Evolutionary conservation across 1,284 basidiomycete genomes (phyloP).

Genomic region (Malassezia restricta): DNA sequence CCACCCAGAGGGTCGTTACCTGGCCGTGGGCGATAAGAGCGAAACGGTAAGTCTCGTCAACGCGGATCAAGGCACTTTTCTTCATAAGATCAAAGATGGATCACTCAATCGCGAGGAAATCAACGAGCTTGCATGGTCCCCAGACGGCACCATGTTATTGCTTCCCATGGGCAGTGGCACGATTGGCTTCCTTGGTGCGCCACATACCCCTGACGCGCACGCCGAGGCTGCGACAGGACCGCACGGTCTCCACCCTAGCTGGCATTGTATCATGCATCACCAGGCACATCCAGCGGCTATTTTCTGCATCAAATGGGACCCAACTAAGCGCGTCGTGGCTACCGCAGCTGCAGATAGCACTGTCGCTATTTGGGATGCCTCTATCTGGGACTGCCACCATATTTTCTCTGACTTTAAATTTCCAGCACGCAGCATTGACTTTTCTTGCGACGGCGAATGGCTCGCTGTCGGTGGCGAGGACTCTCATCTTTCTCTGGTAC

Average conservation of each 20-base stretch:
- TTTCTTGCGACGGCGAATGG: conserved; percentile 38
- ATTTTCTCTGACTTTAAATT: conserved; percentile 21
- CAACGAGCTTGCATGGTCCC: conserved; percentile 33
- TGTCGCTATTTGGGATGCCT: conserved; percentile 22
- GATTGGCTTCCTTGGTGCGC: conserved; percentile 14
- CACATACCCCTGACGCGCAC: neutral
- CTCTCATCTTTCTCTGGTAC: conserved; percentile 4
- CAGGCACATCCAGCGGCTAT: conserved; percentile 29
- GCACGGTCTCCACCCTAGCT: conserved; percentile 5
- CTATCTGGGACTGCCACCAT: conserved; percentile 19
- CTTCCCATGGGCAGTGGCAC: conserved; percentile 29
- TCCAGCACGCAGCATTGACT: conserved; percentile 28
- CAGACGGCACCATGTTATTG: conserved; percentile 28
- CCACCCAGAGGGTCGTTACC: conserved; percentile 25
- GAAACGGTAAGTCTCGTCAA: conserved; percentile 36
- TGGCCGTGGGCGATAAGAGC: conserved; percentile 33
- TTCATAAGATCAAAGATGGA: conserved; percentile 21
- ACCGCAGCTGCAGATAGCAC: conserved; percentile 30
- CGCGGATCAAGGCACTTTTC: conserved; percentile 8
- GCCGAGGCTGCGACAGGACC: neutral
- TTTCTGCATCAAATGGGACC: conserved; percentile 33
- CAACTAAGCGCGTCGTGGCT: conserved; percentile 23
- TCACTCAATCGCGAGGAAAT: conserved; percentile 17
- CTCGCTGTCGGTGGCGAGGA: conserved; percentile 37
- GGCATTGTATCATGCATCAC: conserved; percentile 18